Evolutionary conservation across 192 early-diverging fungal genomes (phyloP), one percentile per base, ranked within the genome.

Genomic region (Podila minutissima): DNA sequence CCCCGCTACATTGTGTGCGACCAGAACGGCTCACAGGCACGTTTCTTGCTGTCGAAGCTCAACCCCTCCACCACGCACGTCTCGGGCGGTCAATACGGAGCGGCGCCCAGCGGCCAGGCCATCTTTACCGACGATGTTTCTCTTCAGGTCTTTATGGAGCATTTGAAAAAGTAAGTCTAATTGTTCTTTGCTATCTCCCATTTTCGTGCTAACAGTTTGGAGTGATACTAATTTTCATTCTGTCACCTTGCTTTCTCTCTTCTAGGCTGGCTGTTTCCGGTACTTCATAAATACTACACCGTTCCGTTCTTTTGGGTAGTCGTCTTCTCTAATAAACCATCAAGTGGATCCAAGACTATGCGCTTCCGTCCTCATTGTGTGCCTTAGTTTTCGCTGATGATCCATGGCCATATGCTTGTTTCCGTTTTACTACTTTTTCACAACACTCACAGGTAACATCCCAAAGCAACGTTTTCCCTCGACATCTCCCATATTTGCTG

Each of bases 41-140:
- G 98, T 62, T 99, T 99, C 93, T 83, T 99, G 62, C 89, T 98
- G 55, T 95, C 94, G 62, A 99, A 99, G 75, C 92, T 99, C 51
- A 99, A 99, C 69, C 98, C 98, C 41, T 98, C 97, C 24, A 97
- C 94, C 4, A 98, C 97, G 3, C 97, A 99, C 83, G 89, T 88
- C 37, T 92, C 91, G 62, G 91, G 92, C 22, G 88, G 86, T 64
- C 91, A 89, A 68, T 91, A 93, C 72, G 92, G 92, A 37, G 66
- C 24, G 32, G 75, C 82, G 38, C 81, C 88, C 22, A 85, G 83
- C 51, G 97, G 96, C n/a, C 91, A 93, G 74, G 94, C 96, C 5
- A 97, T 99, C 59, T 92, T 98, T 65, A 99, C 98, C 33, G 98
- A 99, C 69, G 98, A 99, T 87, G 98, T 99, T 65, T 96, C 94